Evolutionary conservation across 2,329 filamentous ascomycete genomes (phyloP).

Genomic region (Colletotrichum sp.): DNA sequence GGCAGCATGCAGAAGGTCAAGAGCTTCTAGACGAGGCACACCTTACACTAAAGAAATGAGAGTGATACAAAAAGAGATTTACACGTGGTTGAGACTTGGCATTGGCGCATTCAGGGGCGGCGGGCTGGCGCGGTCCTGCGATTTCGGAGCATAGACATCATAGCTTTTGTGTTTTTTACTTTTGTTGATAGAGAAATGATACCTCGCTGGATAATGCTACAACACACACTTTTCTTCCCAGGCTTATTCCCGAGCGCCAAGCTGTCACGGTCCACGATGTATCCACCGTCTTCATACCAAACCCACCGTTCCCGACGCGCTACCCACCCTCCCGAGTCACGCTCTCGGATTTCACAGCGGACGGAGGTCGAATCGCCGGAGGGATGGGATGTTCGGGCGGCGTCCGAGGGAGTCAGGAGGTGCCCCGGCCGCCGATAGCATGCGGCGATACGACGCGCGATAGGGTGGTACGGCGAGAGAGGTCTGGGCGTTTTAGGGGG

Average conservation of each 20-base stretch:
- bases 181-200: slow-evolving; percentile 13
- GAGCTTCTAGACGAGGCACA: slow-evolving; percentile 58
- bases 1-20: slow-evolving; percentile 85
- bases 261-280: neutral
- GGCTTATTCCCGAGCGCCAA: neutral
- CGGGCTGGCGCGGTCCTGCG: neutral
- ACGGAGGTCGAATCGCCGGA: neutral
- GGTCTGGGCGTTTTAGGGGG: neutral
- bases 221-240: neutral
- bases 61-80: neutral
- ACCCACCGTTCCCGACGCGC: neutral
- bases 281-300: neutral
- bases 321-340: neutral
- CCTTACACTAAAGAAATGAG: neutral
- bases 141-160: neutral
- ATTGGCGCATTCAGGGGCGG: neutral
- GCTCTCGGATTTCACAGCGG: neutral
- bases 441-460: neutral
- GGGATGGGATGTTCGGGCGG: neutral
- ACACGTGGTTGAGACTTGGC: neutral
- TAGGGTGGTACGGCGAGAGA: fast-evolving
- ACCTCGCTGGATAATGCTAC: slow-evolving; percentile 11
- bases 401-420: neutral
- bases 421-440: neutral
- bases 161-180: neutral